These are phyloP conservation scores for Aspergillus sojae DNA, from an alignment of 2,329 filamentous ascomycete genomes.

Conservation along the genomic window DNA sequence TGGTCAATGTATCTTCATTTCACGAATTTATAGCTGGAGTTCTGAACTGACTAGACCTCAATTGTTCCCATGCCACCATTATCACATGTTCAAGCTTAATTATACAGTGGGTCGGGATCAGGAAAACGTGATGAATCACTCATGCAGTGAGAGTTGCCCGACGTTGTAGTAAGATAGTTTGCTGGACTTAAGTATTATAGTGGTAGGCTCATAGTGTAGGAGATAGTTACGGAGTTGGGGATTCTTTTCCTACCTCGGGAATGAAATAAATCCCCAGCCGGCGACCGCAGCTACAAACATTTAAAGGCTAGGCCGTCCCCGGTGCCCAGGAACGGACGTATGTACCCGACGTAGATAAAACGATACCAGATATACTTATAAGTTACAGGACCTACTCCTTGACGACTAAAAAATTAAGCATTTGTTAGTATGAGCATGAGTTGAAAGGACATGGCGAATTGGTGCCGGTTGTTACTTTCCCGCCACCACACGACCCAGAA, in stretches of 20 bases:
- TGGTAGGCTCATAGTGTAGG: neutral
- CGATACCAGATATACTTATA: neutral
- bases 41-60: neutral
- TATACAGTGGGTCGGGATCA: neutral
- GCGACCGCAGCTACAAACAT: neutral
- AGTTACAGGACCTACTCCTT: neutral
- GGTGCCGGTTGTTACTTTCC: neutral
- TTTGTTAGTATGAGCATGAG: neutral
- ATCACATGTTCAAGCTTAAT: neutral
- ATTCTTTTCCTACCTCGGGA: neutral
- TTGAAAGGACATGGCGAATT: neutral
- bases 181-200: too few species aligned
- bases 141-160: too few species aligned
- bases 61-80: neutral
- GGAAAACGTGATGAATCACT: neutral
- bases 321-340: neutral
- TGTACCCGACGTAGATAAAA: neutral
- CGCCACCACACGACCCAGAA: conserved; percentile 10
- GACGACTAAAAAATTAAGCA: neutral
- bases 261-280: neutral
- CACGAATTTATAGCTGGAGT: too few species aligned
- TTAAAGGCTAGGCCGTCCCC: neutral
- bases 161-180: neutral
- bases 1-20: neutral
- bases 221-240: neutral